Evolutionary conservation across 352 stramenopile genomes (phyloP), one percentile per base, ranked within the genome.

Genomic region (Aphanomyces astaci): DNA sequence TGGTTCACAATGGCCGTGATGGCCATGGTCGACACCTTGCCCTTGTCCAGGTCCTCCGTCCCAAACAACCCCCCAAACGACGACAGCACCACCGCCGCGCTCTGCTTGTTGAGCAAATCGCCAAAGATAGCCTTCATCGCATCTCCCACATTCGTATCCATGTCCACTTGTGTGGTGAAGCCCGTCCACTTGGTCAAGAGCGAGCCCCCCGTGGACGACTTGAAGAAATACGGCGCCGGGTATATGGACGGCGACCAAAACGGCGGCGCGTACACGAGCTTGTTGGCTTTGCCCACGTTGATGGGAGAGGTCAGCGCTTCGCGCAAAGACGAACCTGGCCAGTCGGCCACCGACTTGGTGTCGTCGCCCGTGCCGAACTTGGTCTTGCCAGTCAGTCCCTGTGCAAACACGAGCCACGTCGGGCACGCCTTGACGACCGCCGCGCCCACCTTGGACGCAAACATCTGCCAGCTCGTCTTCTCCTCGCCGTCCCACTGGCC

Each of bases 121-220:
- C 80, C 80, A 63, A 91, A 94, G 78, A 88, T 91, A 74, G 90
- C 86, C 70, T 88, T 83, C 82, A 94, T 92, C 70, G 81, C 87
- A 30, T 76, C 64, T 62, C 88, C 64, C 24, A 92, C 80, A 57
- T 89, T 92, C 27, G 83, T 71, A 48, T 78, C 52, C 30, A 94
- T 72, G 22, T 36, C 31, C 25, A 76, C 82, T 2, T 70, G 70
- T 66, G 90, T 76, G 4, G 57, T 53, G 49, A 77, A 82, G 66
- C 92, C 84, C 4, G 84, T 70, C 63, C 88, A 91, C 31, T 87
- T 73, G 13, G 76, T 67, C 27, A 94, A 67, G 68, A 89, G 75
- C 22, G 88, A 79, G 31, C 70, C 78, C 0, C 78, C 59, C 0
- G 45, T 49, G 22, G 78, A 82, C 11, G 74, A 73, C 45, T 81